Evolutionary conservation across 176 grass and related monocot species (phyloP), one percentile per base, ranked within the genome.

Genomic region (Musa itinerans): DNA sequence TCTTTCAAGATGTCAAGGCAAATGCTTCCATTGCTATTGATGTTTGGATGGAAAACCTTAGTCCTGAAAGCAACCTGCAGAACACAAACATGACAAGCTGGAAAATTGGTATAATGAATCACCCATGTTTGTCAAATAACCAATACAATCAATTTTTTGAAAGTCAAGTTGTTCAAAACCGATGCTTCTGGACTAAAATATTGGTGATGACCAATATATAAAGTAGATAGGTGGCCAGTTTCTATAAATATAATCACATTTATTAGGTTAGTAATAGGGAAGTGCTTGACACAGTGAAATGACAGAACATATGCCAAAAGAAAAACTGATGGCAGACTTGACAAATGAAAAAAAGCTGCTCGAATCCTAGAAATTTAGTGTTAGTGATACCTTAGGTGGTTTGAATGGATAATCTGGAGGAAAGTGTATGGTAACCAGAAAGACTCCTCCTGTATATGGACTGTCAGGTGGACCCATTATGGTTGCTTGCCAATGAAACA

Each of bases 401-500:
- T 92, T 92, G 43, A 92, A 92, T 54, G 89, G 89, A 83, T 92
- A 92, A 83, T 92, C 89, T 68, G 85, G 89, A 83, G 89, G 89
- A 50, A 92, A 92, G 72, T 92, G 89, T 80, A 92, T 92, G 49
- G 85, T 83, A 53, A 91, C 89, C 68, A 91, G 65, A 78, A 91
- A 91, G 83, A 92, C 89, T 64, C 89, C 89, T 26, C 89, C 89
- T 63, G 85, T 66, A 83, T 92, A 92, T 67, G 89, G 89, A 83
- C 89, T 92, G 68, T 92, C 89, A 61, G 89, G 83, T 69, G 85
- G 85, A 55, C 89, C 89, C 85, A 92, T 92, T 79, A 92, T 92
- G 12, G 85, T 92, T 79, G 89, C 89, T 76, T 92, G 89, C 89
- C 89, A 92, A 19, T 92, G 89, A 75, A 92, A 88, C 80, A 88